phyloP scores from a whole-genome alignment of 2,329 filamentous ascomycete genomes.

The Sporothrix pallida region DNA sequence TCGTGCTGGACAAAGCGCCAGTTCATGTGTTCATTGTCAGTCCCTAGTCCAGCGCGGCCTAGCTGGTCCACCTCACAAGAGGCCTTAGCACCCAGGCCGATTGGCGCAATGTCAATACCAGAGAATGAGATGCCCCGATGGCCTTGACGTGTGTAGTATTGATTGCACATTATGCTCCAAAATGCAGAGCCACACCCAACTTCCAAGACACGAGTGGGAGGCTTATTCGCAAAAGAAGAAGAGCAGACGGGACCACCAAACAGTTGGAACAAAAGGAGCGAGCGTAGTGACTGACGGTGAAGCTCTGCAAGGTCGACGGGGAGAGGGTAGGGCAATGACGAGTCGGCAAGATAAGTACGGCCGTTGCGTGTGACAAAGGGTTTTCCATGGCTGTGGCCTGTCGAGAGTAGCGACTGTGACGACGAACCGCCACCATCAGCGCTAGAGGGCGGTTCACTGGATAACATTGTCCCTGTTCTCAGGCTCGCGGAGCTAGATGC shows the following conservation, averaged over 20 bases:
- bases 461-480: slow-evolving; percentile 55
- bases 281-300: slow-evolving; percentile 84
- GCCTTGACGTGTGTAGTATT: slow-evolving; percentile 71
- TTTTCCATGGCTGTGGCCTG: slow-evolving; percentile 45
- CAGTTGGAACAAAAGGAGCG: slow-evolving; percentile 78
- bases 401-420: slow-evolving; percentile 39
- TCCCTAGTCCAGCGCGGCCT: slow-evolving; percentile 47
- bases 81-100: slow-evolving; percentile 39
- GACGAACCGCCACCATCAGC: slow-evolving; percentile 50
- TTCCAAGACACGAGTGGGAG: slow-evolving; percentile 80
- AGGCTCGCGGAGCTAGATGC: slow-evolving; percentile 52
- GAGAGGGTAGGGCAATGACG: slow-evolving; percentile 76
- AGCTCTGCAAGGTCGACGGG: slow-evolving; percentile 84
- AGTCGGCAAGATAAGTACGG: slow-evolving; percentile 80
- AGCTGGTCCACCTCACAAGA: neutral
- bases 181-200: slow-evolving; percentile 86
- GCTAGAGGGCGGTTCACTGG: slow-evolving; percentile 54
- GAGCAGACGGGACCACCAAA: slow-evolving; percentile 82
- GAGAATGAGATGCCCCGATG: slow-evolving; percentile 75
- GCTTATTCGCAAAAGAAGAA: slow-evolving; percentile 66
- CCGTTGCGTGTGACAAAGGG: slow-evolving; percentile 77
- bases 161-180: slow-evolving; percentile 88
- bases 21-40: slow-evolving; percentile 66
- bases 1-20: slow-evolving; percentile 93
- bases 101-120: slow-evolving; percentile 78